These are phyloP conservation scores for Stachybotrys echinatus DNA, from an alignment of 2,329 filamentous ascomycete genomes.

Conservation along the genomic window DNA sequence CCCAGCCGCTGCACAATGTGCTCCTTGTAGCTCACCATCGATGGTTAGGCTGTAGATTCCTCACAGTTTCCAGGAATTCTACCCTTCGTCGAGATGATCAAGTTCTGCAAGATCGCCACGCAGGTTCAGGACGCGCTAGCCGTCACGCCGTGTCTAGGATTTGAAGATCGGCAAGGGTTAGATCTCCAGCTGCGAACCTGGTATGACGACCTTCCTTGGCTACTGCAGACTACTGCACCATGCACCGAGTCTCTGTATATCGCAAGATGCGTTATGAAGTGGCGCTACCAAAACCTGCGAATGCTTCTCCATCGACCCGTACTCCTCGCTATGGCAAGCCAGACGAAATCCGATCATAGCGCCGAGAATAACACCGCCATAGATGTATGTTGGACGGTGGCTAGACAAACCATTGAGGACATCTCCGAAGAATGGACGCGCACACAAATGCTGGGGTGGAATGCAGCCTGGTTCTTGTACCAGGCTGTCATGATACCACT, in stretches of 20 bases:
- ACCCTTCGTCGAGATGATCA: slow-evolving; percentile 68
- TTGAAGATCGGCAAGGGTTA: slow-evolving; percentile 59
- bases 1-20: background rate
- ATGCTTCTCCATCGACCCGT: slow-evolving; percentile 72
- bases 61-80: slow-evolving; percentile 60
- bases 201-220: slow-evolving; percentile 65
- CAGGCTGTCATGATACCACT: slow-evolving; percentile 76
- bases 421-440: slow-evolving; percentile 65
- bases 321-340: slow-evolving; percentile 58
- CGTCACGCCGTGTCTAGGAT: slow-evolving; percentile 61
- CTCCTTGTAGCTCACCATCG: too few relatives aligned
- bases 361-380: background rate
- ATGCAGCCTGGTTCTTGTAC: slow-evolving; percentile 77
- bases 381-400: slow-evolving; percentile 35
- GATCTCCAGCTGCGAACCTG: slow-evolving; percentile 66
- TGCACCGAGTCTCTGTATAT: slow-evolving; percentile 67
- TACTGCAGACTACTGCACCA: slow-evolving; percentile 58
- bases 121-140: slow-evolving; percentile 73
- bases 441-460: slow-evolving; percentile 76
- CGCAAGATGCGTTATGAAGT: slow-evolving; percentile 71
- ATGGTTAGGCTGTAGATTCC: slow-evolving; percentile 34
- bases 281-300: slow-evolving; percentile 74
- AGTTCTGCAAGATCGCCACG: slow-evolving; percentile 75
- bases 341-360: slow-evolving; percentile 47
- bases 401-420: slow-evolving; percentile 66